These are phyloP conservation scores for Fusarium sarcochroum DNA, from an alignment of 2,329 filamentous ascomycete species.

Conservation along the genomic window DNA sequence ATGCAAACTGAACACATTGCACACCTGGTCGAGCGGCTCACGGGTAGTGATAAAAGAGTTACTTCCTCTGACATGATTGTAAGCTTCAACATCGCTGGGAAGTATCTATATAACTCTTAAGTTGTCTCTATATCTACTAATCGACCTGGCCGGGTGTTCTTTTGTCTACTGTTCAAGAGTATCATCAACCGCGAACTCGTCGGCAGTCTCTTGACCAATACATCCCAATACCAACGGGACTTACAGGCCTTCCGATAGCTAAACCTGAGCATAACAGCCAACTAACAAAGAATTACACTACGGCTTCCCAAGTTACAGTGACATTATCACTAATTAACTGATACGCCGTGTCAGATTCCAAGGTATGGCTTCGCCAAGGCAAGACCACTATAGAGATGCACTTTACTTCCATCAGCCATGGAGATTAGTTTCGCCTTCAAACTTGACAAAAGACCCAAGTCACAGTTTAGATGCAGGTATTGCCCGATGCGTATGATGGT, in stretches of 20 bases:
- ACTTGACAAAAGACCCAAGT: not conserved
- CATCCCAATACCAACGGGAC: not conserved
- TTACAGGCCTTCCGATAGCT: not conserved
- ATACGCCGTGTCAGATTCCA: not conserved
- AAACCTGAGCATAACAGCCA: not conserved
- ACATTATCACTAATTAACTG: not conserved
- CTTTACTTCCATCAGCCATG: not conserved
- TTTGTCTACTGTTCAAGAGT: too few species aligned
- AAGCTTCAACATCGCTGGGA: not conserved
- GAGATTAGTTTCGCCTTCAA: not conserved
- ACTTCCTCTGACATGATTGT: not conserved
- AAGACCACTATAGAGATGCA: not conserved
- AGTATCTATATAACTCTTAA: not conserved
- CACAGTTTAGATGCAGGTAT: not conserved
- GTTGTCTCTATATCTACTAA: not conserved
- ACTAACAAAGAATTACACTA: not conserved
- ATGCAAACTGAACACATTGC: too few species aligned
- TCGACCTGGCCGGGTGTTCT: too few species aligned
- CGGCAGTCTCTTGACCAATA: not conserved
- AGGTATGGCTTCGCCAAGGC: not conserved
- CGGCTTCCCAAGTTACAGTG: not conserved
- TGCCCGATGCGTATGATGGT: not conserved
- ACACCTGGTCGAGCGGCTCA: not conserved
- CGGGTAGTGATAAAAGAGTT: not conserved
- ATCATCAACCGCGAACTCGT: not conserved